These are phyloP conservation scores for Suhomyces panamericanus DNA, from an alignment of 1,139 yeast genomes.

Conservation along the genomic window DNA sequence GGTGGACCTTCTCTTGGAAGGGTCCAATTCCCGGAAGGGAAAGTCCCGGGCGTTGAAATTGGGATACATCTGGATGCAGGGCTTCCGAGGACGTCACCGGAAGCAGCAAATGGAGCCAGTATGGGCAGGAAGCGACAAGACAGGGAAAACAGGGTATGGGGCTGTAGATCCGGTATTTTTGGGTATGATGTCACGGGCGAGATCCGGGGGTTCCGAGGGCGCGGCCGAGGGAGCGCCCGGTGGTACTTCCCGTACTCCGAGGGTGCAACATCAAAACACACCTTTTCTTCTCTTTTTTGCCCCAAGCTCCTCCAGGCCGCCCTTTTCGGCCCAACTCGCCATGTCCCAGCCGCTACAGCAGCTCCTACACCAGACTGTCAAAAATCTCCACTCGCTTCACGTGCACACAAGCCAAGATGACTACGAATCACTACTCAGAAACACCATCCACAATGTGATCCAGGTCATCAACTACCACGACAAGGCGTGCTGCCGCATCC, in stretches of 20 bases:
- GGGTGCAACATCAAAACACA: constrained; percentile 4
- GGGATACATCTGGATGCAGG: not conserved
- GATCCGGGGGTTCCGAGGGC: constrained; percentile 1
- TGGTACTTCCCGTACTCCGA: not conserved
- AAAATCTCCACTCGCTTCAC: constrained; percentile 25
- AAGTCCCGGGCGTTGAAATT: not conserved
- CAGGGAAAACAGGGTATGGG: no score
- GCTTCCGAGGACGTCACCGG: not conserved
- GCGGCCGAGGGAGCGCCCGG: not conserved
- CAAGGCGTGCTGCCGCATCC: constrained; percentile 15
- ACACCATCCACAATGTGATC: constrained; percentile 18
- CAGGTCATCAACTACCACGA: constrained; percentile 20
- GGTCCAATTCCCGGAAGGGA: not conserved
- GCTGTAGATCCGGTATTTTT: not conserved
- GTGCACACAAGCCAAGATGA: constrained; percentile 13
- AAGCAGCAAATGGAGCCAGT: not conserved
- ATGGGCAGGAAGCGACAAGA: no score
- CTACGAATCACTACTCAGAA: constrained; percentile 21
- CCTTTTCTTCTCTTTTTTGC: no score
- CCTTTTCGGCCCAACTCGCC: not conserved
- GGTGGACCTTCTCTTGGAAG: constrained; percentile 26
- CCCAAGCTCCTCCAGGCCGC: not conserved
- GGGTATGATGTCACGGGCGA: not conserved
- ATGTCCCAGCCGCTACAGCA: constrained; percentile 10
- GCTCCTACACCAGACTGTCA: constrained; percentile 25